These are phyloP conservation scores for Adansonia rubrostipa DNA, from an alignment of 441 rosid genomes.

Conservation along the genomic window DNA sequence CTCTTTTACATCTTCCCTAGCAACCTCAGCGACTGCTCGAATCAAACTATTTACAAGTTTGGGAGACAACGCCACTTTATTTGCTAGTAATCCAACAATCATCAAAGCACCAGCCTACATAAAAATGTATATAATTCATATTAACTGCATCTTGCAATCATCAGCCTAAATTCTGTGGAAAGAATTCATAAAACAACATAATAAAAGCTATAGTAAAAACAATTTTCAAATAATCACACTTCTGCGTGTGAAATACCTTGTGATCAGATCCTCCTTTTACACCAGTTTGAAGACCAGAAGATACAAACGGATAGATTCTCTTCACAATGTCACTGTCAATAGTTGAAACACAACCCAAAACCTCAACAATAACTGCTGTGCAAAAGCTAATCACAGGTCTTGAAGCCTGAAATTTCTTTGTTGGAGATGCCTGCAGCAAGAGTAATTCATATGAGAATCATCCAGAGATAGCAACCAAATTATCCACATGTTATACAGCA, in stretches of 20 bases:
- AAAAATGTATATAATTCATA: conserved; percentile 22
- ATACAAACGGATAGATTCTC: conserved; percentile 81
- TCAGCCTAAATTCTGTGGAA: not conserved
- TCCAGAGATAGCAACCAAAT: conserved; percentile 21
- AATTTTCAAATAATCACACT: not conserved
- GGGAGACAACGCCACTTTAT: conserved; percentile 67
- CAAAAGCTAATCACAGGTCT: conserved; percentile 72
- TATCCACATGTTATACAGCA: not conserved
- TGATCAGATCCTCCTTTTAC: conserved; percentile 70
- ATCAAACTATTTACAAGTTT: conserved; percentile 80
- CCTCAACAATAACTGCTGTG: conserved; percentile 85
- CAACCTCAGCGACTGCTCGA: conserved; percentile 74
- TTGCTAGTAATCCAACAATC: conserved; percentile 80
- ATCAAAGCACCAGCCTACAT: conserved; percentile 92
- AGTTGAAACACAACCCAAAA: conserved; percentile 63
- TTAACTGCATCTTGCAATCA: conserved; percentile 12
- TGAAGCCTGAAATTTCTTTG: conserved; percentile 74
- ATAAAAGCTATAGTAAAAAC: not conserved
- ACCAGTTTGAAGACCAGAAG: conserved; percentile 75
- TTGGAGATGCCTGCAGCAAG: conserved; percentile 67
- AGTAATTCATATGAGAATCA: conserved; percentile 22
- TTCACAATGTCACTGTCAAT: conserved; percentile 72
- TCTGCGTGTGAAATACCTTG: conserved; percentile 55
- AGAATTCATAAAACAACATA: conserved; percentile 7
- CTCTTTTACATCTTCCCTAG: conserved; percentile 68